Evolutionary conservation across 1,139 yeast species (phyloP), one percentile per base, ranked within the genome.

Genomic region (Debaryomyces sp.): DNA sequence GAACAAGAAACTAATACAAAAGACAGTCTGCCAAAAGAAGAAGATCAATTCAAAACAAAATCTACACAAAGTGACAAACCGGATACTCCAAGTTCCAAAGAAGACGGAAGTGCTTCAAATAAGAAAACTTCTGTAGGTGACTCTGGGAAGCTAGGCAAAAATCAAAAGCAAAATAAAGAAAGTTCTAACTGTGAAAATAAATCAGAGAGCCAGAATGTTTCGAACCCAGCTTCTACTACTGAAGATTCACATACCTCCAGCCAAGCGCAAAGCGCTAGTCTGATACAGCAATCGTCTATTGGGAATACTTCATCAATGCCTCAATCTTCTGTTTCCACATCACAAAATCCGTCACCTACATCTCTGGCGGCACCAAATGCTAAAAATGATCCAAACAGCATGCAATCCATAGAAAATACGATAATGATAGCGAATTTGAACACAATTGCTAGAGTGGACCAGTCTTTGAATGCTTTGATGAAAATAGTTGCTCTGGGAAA

Each of bases 381-480:
- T 17, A 33, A 35, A n/a, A 56, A 64, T 1, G 64, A 67, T 24
- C 66, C 67, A 18, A 76, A 74, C 46, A 68, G 78, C 47, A 78
- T 81, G 80, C 79, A 81, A 47, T 75, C 85, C 5, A 78, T 80
- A 1, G 89, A 85, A 46, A 86, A 87, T 61, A 85, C 86, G 45
- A 81, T 87, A 47, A 89, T 91, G 87, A 89, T 92, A 54, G 81
- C 85, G 6, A 89, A 91, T 59, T 76, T 92, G 57, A 91, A 91
- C 57, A 77, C 87, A 2, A 84, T 92, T 65, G 97, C 97, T 0
- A 78, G 88, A 41, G 75, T 78, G 4, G 96, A 91, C 58, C 76
- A 81, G 1, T 77, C 84, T 6, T 67, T 92, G 45, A 86, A 84
- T 56, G 70, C 78, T 2, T 69, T 92, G 47, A 90, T 92, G 97